Evolutionary conservation across 441 rosid species (phyloP).

Genomic region (Gossypium aridum): DNA sequence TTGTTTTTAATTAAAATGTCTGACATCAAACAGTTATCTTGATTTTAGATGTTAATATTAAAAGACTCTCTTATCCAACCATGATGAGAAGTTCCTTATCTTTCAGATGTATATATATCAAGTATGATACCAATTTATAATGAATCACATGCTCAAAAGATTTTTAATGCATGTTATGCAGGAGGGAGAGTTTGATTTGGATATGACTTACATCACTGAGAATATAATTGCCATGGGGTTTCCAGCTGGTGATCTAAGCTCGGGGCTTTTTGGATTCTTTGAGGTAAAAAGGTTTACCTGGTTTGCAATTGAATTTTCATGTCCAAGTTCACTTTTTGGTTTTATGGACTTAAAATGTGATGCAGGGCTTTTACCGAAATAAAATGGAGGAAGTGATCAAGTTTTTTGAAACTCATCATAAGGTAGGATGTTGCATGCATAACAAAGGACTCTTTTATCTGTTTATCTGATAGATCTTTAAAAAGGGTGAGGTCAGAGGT

Average conservation of each 20-base stretch:
- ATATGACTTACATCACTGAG: slow-evolving; percentile 76
- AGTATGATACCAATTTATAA: not conserved
- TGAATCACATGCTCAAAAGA: not conserved
- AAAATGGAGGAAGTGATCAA: slow-evolving; percentile 87
- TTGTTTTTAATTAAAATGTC: not conserved
- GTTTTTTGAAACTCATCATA: slow-evolving; percentile 78
- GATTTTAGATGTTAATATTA: not conserved
- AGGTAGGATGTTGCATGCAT: slow-evolving; percentile 36
- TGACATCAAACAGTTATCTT: not conserved
- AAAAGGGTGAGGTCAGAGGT: not conserved
- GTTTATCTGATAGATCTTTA: not conserved
- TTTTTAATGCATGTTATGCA: slow-evolving; percentile 19
- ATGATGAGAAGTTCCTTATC: not conserved
- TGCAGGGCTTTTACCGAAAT: slow-evolving; percentile 75
- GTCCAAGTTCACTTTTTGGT: slow-evolving; percentile 11
- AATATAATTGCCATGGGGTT: slow-evolving; percentile 89
- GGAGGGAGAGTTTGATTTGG: slow-evolving; percentile 87
- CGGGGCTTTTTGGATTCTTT: slow-evolving; percentile 68
- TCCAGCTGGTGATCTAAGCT: slow-evolving; percentile 83
- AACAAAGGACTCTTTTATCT: not conserved
- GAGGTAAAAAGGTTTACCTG: slow-evolving; percentile 41
- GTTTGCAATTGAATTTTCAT: slow-evolving; percentile 9
- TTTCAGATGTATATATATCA: not conserved
- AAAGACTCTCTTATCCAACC: not conserved
- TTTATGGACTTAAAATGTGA: slow-evolving; percentile 13